Evolutionary conservation across 2,329 filamentous ascomycete species (phyloP), one percentile per base, ranked within the genome.

Genomic region (Leptodontidium sp.): DNA sequence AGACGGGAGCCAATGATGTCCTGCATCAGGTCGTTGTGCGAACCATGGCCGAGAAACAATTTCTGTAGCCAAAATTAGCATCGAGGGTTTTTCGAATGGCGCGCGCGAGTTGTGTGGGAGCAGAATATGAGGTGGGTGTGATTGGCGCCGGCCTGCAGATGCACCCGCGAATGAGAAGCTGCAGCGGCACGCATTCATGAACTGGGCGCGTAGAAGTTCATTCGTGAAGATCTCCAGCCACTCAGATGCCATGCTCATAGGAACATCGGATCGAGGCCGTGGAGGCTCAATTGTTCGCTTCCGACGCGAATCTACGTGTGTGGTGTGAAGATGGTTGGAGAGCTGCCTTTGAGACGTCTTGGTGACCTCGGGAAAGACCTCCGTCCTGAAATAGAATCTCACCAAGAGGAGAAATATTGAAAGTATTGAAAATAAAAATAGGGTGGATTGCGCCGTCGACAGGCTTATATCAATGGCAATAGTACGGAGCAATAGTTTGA

Each of bases 11-110:
- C 71, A 73, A 71, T 74, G 21, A 67, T 55, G 57, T 32, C 7
- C 26, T 15, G 8, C n/a, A 47, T 40, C 17, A 43, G 26, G 61
- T 50, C 43, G 12, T 52, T n/a, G 59, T 68, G 62, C 69, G 63
- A 68, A 74, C 67, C 69, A 69, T 35, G 17, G 65, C 47, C 61
- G 47, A 61, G 61, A 68, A 70, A 65, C 49, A 68, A 70, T 72
- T 43, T 70, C 53, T 61, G 66, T 66, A 70, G 50, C 71, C 71
- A 70, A 72, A 72, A 74, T 74, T 74, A 73, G 71, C 57, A 69
- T 58, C 47, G 29, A 58, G 38, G 8, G n/a, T 67, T 64, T 38
- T 29, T 65, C 61, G 57, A 68, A 68, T 68, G 61, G 72, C 72
- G 72, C 72, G 72, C 72, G 72, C 69, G 69, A 71, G 72, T 21